phyloP scores from a whole-genome alignment of 129 eudicot genomes.

The Flaveria bidentis region DNA sequence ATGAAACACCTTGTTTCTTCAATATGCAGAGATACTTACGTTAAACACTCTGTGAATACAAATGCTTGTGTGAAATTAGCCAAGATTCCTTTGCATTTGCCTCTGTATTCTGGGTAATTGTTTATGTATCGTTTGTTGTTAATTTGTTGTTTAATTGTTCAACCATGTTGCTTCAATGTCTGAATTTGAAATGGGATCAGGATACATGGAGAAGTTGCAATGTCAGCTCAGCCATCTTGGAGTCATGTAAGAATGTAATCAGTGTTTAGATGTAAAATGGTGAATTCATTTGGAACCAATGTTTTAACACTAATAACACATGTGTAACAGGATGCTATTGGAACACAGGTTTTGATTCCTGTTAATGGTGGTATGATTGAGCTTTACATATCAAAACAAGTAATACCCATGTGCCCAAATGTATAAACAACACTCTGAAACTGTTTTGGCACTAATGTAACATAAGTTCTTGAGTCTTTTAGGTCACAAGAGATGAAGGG shows the following conservation, averaged over 20 bases:
- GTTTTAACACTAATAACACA: not conserved
- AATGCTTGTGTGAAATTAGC: slow-evolving; percentile 61
- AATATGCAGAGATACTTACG: slow-evolving; percentile 56
- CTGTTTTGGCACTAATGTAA: not conserved
- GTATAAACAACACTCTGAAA: not conserved
- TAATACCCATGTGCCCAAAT: slow-evolving; percentile 30
- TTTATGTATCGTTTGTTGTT: not conserved
- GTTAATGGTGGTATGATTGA: slow-evolving; percentile 70
- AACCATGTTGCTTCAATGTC: not conserved
- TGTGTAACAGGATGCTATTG: slow-evolving; percentile 47
- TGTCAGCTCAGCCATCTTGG: slow-evolving; percentile 69
- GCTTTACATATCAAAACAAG: slow-evolving; percentile 60
- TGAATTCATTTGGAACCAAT: not conserved
- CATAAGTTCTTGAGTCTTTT: slow-evolving; percentile 13
- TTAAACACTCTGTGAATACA: slow-evolving; percentile 49
- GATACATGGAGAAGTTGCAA: slow-evolving; percentile 78
- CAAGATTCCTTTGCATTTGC: slow-evolving; percentile 55
- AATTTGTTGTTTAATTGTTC: not conserved
- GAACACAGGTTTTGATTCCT: slow-evolving; percentile 80
- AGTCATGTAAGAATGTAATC: slow-evolving; percentile 28
- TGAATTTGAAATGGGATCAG: slow-evolving; percentile 37
- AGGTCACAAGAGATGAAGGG: slow-evolving; percentile 66
- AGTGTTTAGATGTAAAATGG: not conserved
- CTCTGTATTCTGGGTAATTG: slow-evolving; percentile 73
- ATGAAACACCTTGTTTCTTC: slow-evolving; percentile 27